phyloP scores from a whole-genome alignment of 2,329 filamentous ascomycete species.

The Neonectria hederae region DNA sequence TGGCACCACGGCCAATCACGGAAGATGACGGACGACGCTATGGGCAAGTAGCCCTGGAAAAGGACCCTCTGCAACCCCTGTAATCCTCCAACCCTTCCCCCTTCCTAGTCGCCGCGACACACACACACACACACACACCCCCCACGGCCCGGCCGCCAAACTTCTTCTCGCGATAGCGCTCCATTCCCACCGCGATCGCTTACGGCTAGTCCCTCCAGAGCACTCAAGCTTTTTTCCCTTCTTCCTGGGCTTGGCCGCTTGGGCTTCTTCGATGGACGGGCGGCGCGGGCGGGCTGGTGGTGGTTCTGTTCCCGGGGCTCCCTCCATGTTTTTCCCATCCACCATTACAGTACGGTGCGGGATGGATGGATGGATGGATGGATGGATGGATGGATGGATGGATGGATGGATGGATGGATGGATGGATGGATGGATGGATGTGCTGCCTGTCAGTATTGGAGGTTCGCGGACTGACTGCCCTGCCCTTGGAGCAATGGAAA shows the following conservation, averaged over 20 bases:
- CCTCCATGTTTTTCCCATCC: too few species aligned
- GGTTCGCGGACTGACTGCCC: too few species aligned
- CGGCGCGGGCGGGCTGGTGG: neutral
- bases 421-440: too few species aligned
- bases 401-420: too few species aligned
- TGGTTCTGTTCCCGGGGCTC: too few species aligned
- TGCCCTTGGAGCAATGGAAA: too few species aligned
- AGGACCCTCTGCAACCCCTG: neutral
- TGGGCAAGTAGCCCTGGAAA: constrained; percentile 26
- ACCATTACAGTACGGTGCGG: too few species aligned
- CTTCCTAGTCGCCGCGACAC: constrained; percentile 30
- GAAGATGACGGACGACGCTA: constrained; percentile 25
- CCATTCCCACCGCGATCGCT: constrained; percentile 42
- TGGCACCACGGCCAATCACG: constrained; percentile 36
- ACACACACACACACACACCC: constrained; percentile 12
- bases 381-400: too few species aligned
- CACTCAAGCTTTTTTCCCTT: constrained; percentile 42
- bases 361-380: too few species aligned
- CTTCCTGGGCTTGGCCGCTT: constrained; percentile 8
- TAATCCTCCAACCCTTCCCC: neutral
- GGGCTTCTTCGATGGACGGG: neutral
- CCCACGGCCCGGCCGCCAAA: constrained; percentile 41
- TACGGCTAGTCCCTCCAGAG: constrained; percentile 35
- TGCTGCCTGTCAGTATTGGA: too few species aligned
- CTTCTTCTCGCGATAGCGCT: constrained; percentile 42